A percentile compares a stretch with the other conserved stretches of the same genome.
Conservation (phyloP, 441 rosid species). For the Omphalea diandra region DNA sequence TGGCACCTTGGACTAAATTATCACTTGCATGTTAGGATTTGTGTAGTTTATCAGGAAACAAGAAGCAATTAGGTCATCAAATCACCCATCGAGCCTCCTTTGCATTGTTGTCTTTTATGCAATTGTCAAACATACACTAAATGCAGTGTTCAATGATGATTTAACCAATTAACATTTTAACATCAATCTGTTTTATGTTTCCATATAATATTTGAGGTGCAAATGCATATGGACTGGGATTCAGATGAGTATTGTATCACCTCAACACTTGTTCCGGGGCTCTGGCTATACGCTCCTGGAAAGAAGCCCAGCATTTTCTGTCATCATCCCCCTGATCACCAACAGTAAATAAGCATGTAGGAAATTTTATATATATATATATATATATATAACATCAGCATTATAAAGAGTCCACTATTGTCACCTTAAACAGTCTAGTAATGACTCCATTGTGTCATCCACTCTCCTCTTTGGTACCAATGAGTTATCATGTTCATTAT, state of each 20-base stretch:
- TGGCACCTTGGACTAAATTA: too few relatives aligned
- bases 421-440: slow-evolving; percentile 54
- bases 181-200: background rate
- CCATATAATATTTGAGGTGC: background rate
- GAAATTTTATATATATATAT: slow-evolving; percentile 10
- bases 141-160: too few relatives aligned
- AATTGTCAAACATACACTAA: too few relatives aligned
- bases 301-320: slow-evolving; percentile 56
- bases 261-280: slow-evolving; percentile 86
- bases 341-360: slow-evolving; percentile 2
- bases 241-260: slow-evolving; percentile 25
- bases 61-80: too few relatives aligned
- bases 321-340: slow-evolving; percentile 70
- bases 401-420: slow-evolving; percentile 10
- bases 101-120: too few relatives aligned
- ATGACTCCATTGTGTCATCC: slow-evolving; percentile 46
- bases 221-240: background rate
- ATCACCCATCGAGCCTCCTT: too few relatives aligned
- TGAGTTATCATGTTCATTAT: slow-evolving; percentile 30
- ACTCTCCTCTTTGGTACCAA: slow-evolving; percentile 37
- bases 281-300: slow-evolving; percentile 59
- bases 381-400: background rate
- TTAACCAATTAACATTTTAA: too few relatives aligned
- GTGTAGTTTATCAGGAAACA: too few relatives aligned
- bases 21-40: too few relatives aligned